Percentiles rank a stretch among this genome's conserved stretches.
These are phyloP conservation scores for Zhuliangozyma parablackwelliae DNA, from an alignment of 1,139 yeast species.

Conservation along the genomic window DNA sequence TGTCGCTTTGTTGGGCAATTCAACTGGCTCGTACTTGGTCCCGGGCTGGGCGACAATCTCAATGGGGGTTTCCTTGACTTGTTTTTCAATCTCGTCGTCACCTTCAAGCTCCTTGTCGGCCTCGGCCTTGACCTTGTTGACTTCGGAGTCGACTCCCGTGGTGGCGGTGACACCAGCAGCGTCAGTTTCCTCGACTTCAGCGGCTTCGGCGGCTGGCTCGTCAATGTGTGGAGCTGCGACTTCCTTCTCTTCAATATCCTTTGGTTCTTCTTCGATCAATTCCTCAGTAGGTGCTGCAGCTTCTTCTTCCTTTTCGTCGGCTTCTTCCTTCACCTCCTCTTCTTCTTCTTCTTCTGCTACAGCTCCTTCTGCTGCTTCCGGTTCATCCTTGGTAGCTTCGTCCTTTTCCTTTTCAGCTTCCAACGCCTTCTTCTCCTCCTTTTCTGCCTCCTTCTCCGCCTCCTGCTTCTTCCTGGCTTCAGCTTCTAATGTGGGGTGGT, in stretches of 20 bases:
- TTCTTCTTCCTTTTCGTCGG: conserved; percentile 7
- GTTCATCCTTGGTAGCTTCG: conserved; percentile 1
- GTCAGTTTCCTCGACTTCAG: conserved; percentile 3
- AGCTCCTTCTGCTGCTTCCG: no score
- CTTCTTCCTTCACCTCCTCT: neutral
- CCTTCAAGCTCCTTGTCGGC: conserved; percentile 4
- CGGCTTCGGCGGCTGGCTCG: neutral
- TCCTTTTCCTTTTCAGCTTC: conserved; percentile 3
- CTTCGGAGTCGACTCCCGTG: neutral
- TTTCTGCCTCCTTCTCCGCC: conserved; percentile 19
- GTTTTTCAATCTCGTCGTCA: conserved; percentile 22
- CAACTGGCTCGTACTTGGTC: conserved; percentile 31
- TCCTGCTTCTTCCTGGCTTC: conserved; percentile 17
- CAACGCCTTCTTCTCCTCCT: conserved; percentile 13
- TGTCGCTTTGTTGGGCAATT: conserved; percentile 33
- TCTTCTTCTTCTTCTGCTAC: conserved; percentile 1
- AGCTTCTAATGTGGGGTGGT: conserved; percentile 41
- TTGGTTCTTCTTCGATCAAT: conserved; percentile 3
- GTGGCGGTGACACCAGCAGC: conserved; percentile 3
- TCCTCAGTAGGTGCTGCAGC: conserved; percentile 7
- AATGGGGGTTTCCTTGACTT: conserved; percentile 26
- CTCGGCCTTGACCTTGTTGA: conserved; percentile 5
- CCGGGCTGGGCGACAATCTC: conserved; percentile 31
- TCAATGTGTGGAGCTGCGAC: neutral
- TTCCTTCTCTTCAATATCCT: neutral